These are phyloP conservation scores for Collybiopsis luxurians DNA, from an alignment of 768 basidiomycete species.

Conservation along the genomic window DNA sequence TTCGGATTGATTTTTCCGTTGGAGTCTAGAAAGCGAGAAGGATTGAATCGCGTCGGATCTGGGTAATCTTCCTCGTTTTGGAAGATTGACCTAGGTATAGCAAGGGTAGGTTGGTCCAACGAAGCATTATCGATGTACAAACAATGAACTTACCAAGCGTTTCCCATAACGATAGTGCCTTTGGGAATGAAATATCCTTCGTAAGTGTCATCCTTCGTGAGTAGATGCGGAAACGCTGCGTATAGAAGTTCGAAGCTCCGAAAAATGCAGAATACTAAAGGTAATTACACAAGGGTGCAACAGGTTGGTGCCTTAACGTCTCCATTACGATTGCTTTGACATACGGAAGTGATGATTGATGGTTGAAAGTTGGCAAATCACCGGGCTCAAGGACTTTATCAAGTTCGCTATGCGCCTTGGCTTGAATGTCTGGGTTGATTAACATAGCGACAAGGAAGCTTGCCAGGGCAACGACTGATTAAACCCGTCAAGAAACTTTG, in stretches of 20 bases:
- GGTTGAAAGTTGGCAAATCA: conserved; percentile 12
- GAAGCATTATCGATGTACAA: not conserved
- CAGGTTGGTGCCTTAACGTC: conserved; percentile 23
- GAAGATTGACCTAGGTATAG: not conserved
- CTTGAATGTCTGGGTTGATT: not conserved
- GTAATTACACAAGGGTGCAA: conserved; percentile 20
- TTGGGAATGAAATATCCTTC: too few species aligned
- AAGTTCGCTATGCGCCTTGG: not conserved
- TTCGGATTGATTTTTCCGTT: not conserved
- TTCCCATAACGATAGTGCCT: too few species aligned
- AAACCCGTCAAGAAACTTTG: not conserved
- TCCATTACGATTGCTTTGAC: conserved; percentile 28
- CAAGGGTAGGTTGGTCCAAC: not conserved
- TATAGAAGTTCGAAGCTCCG: too few species aligned
- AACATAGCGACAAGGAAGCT: not conserved
- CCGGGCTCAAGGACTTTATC: conserved; percentile 12
- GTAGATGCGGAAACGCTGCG: too few species aligned
- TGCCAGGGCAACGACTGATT: not conserved
- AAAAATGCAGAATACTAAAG: not conserved
- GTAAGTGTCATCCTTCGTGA: too few species aligned
- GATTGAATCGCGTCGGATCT: not conserved
- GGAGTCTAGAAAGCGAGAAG: not conserved
- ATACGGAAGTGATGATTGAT: conserved; percentile 21
- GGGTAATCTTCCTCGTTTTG: not conserved
- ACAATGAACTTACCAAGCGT: too few species aligned